Evolutionary conservation across 352 stramenopile species (phyloP), one percentile per base, ranked within the genome.

Genomic region (Globisporangium cederbergense): DNA sequence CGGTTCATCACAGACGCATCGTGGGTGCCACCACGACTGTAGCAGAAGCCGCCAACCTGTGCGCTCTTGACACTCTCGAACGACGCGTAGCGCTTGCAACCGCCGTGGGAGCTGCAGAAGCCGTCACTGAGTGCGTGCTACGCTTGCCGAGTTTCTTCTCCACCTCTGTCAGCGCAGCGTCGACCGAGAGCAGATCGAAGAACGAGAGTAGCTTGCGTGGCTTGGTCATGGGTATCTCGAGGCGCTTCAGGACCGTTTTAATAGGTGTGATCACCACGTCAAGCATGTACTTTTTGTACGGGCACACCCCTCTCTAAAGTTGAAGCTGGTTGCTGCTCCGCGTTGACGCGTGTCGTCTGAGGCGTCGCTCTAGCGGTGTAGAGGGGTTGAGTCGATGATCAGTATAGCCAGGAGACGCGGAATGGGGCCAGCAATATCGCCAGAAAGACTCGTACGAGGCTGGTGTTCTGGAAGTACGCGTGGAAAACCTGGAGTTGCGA

Each of bases 41-140:
- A 92, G 70, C 85, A 94, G 28, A 91, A 86, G 0, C 85, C 85
- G 6, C 82, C 83, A 4, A 81, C 79, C 60, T 94, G 85, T 9
- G 83, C 83, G 61, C 83, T 91, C 68, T 90, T 91, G 64, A 64
- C 62, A 71, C 85, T 92, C 2, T 61, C 49, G 8, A 65, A 62
- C n/a, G 74, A 75, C 4, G 82, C 65, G 64, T 83, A 94, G 42
- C 83, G 83, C 62, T 94, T 94, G 57, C 86, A 83, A 6, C 86
- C 86, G 16, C 86, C 86, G 56, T 94, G 83, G 14, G 76, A 72
- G 43, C 89, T 89, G 58, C 83, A 95, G 47, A 88, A 91, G 6
- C 86, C 86, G 10, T 79, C 81, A 4, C 83, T 81, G 46, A 72
- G 55, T 82, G 77, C 3, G 69, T 64, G 13, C 51, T 64, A 51